Conservation (phyloP, 345 rosid species). For the Rhizophora mangle region DNA sequence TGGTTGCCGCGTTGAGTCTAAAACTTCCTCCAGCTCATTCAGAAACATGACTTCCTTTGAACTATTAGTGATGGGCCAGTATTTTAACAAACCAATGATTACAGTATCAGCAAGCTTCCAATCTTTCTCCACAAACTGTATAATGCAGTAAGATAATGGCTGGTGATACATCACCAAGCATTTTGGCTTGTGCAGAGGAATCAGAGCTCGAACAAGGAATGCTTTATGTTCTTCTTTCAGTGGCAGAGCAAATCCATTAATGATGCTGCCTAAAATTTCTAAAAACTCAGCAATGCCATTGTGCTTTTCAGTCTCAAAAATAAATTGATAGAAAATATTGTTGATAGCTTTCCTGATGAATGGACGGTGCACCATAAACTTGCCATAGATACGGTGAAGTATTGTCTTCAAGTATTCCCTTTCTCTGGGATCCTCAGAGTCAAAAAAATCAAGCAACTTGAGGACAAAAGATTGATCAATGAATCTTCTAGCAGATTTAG, state of each 20-base stretch:
- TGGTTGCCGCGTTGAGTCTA: constrained; percentile 72
- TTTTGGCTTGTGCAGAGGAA: constrained; percentile 85
- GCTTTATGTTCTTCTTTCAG: constrained; percentile 91
- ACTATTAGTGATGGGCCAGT: constrained; percentile 89
- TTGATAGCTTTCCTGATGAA: constrained; percentile 84
- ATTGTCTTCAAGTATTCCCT: constrained; percentile 85
- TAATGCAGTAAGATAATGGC: constrained; percentile 75
- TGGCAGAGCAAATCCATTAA: constrained; percentile 91
- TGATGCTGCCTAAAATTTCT: constrained; percentile 85
- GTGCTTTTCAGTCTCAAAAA: constrained; percentile 80
- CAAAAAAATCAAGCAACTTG: constrained; percentile 71
- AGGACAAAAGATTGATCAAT: constrained; percentile 64
- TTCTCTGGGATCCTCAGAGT: constrained; percentile 90
- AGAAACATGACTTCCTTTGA: constrained; percentile 95
- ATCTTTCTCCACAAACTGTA: constrained; percentile 91
- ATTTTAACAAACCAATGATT: constrained; percentile 73
- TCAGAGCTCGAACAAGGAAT: constrained; percentile 64
- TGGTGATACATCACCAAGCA: constrained; percentile 81
- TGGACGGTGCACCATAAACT: constrained; percentile 93
- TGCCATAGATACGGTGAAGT: constrained; percentile 82
- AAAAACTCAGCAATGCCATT: constrained; percentile 84
- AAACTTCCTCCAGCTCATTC: constrained; percentile 78
- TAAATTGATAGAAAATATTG: constrained; percentile 65
- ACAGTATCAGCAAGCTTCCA: constrained; percentile 79
- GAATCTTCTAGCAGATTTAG: constrained; percentile 67